Conservation (phyloP, 1,284 basidiomycete genomes). For the Apiotrichum siamense region DNA sequence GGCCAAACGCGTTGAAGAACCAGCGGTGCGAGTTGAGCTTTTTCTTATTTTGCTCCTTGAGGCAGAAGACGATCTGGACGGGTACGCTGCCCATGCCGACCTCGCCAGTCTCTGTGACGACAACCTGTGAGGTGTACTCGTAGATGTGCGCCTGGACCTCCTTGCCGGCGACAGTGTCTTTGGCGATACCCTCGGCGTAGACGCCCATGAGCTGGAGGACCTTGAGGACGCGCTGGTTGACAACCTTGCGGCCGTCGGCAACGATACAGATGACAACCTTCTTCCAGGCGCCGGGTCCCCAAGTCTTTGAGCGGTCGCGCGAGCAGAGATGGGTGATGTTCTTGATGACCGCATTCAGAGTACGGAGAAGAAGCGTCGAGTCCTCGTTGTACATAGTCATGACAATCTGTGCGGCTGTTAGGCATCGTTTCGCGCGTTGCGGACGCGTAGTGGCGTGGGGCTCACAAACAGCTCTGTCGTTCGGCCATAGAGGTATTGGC, state of each 20-base stretch:
- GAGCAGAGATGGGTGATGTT: slow-evolving; percentile 79
- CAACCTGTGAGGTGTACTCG: slow-evolving; percentile 74
- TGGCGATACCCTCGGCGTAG: slow-evolving; percentile 93
- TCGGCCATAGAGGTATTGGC: slow-evolving; percentile 76
- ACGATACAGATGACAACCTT: slow-evolving; percentile 89
- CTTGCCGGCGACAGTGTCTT: slow-evolving; percentile 84
- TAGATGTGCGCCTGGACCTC: slow-evolving; percentile 92
- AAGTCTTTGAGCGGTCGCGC: slow-evolving; percentile 75
- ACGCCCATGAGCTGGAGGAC: slow-evolving; percentile 69
- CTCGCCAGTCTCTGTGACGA: slow-evolving; percentile 69
- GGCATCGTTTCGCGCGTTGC: too few relatives aligned
- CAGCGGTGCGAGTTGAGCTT: slow-evolving; percentile 88
- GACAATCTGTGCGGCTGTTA: too few relatives aligned
- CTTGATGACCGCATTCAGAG: slow-evolving; percentile 91
- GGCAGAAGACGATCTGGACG: slow-evolving; percentile 85
- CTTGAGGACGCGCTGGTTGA: slow-evolving; percentile 60
- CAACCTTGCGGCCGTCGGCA: slow-evolving; percentile 82
- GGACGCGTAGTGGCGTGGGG: too few relatives aligned
- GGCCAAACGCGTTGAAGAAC: slow-evolving; percentile 81
- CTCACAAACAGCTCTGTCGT: slow-evolving; percentile 75
- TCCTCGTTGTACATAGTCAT: slow-evolving; percentile 97
- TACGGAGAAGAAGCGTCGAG: slow-evolving; percentile 72
- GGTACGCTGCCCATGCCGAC: slow-evolving; percentile 75
- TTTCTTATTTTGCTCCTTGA: slow-evolving; percentile 92
- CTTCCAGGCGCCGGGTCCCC: slow-evolving; percentile 92